phyloP scores from a whole-genome alignment of 1,284 basidiomycete species.

The Puccinia hordei region DNA sequence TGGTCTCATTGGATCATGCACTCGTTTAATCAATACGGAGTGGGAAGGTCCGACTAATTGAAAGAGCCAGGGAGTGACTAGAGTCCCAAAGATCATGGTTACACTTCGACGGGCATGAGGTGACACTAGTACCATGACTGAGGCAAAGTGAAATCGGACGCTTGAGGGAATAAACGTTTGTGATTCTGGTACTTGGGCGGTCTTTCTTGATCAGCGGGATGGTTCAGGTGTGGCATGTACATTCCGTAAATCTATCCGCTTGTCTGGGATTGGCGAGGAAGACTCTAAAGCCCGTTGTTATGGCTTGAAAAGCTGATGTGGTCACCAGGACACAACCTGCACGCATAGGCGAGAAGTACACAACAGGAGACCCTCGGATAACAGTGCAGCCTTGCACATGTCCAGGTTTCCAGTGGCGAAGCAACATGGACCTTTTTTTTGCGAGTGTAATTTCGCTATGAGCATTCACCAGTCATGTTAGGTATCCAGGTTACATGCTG shows the following conservation, averaged over 20 bases:
- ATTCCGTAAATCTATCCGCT: not conserved
- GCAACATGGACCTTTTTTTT: too few relatives aligned
- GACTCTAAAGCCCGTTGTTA: not conserved
- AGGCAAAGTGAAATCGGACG: not conserved
- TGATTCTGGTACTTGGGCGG: not conserved
- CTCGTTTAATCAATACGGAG: not conserved
- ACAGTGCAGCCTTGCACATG: too few relatives aligned
- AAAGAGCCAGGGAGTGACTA: not conserved
- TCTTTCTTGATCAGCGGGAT: not conserved
- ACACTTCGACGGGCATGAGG: not conserved
- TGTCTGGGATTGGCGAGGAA: not conserved
- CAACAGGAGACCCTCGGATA: too few relatives aligned
- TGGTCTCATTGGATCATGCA: not conserved
- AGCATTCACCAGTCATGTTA: too few relatives aligned
- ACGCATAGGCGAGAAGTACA: too few relatives aligned
- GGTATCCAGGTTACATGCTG: too few relatives aligned
- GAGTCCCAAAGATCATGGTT: not conserved
- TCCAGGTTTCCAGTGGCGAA: too few relatives aligned
- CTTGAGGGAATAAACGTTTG: not conserved
- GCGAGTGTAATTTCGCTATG: too few relatives aligned
- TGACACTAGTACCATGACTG: not conserved
- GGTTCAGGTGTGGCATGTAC: not conserved
- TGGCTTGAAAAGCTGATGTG: not conserved
- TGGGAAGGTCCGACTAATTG: not conserved
- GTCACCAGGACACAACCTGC: too few relatives aligned